Conservation (phyloP, 1,284 basidiomycete species). For the Ustilago lituana region DNA sequence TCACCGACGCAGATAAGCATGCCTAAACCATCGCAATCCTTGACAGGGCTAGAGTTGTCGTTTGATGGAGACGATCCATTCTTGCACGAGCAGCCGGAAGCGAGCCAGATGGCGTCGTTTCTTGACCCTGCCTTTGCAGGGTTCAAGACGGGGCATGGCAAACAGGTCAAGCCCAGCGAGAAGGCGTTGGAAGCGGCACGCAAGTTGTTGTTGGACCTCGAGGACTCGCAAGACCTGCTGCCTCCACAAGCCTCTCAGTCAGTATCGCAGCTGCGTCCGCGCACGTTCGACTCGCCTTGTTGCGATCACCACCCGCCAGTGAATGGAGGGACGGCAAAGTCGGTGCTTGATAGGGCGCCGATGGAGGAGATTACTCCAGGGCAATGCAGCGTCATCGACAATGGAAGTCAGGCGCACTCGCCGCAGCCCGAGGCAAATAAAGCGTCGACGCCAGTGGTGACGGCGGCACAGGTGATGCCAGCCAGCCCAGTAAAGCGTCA, state of each 20-base stretch:
- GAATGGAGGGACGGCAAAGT: not conserved
- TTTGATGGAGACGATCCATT: not conserved
- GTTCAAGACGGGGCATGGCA: constrained; percentile 29
- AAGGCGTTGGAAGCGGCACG: constrained; percentile 29
- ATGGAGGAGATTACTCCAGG: constrained; percentile 25
- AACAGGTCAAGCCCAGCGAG: constrained; percentile 32
- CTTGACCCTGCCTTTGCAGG: constrained; percentile 34
- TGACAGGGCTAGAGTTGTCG: not conserved
- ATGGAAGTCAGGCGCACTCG: not conserved
- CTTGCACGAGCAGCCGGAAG: constrained; percentile 4
- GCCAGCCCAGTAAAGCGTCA: constrained; percentile 8
- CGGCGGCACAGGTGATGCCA: not conserved
- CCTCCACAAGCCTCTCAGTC: constrained; percentile 21
- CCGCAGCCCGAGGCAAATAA: not conserved
- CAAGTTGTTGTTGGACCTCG: constrained; percentile 30
- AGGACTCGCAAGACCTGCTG: constrained; percentile 14
- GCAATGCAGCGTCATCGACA: not conserved
- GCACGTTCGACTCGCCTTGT: not conserved
- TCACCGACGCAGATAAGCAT: constrained; percentile 7
- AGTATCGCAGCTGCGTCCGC: constrained; percentile 3
- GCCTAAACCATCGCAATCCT: not conserved
- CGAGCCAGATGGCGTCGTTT: constrained; percentile 31
- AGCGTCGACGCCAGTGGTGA: not conserved
- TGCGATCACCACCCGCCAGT: not conserved
- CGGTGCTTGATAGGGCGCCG: constrained; percentile 4